Conservation (phyloP, 169 alveolate genomes). For the Cryptosporidium muris region DNA sequence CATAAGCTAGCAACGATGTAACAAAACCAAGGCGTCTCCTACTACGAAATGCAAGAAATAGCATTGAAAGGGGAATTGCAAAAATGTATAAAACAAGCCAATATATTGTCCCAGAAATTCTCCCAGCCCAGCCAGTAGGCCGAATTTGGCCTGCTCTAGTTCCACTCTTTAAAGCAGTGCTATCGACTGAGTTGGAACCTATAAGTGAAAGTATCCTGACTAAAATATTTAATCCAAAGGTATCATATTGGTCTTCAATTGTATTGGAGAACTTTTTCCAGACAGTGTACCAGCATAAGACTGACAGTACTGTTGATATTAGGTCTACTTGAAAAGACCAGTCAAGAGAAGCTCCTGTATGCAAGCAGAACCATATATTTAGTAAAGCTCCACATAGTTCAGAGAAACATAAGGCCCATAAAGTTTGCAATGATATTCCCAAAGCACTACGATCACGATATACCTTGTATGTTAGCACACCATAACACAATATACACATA, state of each 20-base stretch:
- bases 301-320: slow-evolving; percentile 73
- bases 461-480: slow-evolving; percentile 72
- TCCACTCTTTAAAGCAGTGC: slow-evolving; percentile 46
- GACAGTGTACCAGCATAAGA: slow-evolving; percentile 63
- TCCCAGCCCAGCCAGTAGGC: slow-evolving; percentile 52
- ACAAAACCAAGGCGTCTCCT: slow-evolving; percentile 56
- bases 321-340: slow-evolving; percentile 74
- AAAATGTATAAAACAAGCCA: slow-evolving; percentile 52
- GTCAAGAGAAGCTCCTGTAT: slow-evolving; percentile 68
- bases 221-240: slow-evolving; percentile 73
- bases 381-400: slow-evolving; percentile 76
- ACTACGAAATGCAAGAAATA: slow-evolving; percentile 44
- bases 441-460: slow-evolving; percentile 72
- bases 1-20: slow-evolving; percentile 68
- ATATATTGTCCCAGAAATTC: slow-evolving; percentile 12
- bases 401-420: slow-evolving; percentile 74
- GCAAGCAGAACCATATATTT: slow-evolving; percentile 62
- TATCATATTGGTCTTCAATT: slow-evolving; percentile 75
- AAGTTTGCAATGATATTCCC: slow-evolving; percentile 76
- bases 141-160: slow-evolving; percentile 60
- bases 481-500: slow-evolving; percentile 72
- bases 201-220: slow-evolving; percentile 39
- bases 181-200: slow-evolving; percentile 69
- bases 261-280: slow-evolving; percentile 71
- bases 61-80: slow-evolving; percentile 53